Evolutionary conservation across 257 asterid species (phyloP).

Genomic region (Solanum ossicruentum): DNA sequence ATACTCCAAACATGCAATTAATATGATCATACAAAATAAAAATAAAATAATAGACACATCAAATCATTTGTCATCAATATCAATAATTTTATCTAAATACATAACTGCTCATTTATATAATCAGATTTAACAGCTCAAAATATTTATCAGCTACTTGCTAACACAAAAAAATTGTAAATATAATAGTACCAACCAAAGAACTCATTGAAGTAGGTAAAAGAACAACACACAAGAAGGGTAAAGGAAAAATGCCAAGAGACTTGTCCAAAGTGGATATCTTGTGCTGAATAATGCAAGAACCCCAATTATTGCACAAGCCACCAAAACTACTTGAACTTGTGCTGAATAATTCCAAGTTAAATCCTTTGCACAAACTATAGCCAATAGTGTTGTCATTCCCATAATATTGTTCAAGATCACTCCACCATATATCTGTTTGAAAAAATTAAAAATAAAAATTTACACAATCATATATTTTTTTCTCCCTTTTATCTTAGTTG

Average conservation of each 20-base stretch:
- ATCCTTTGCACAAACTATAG: slow-evolving; percentile 40
- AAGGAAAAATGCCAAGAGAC: slow-evolving; percentile 34
- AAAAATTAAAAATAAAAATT: not conserved
- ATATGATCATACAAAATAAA: too few species aligned
- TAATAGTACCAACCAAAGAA: slow-evolving; percentile 16
- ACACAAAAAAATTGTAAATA: not conserved
- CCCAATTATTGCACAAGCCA: too few species aligned
- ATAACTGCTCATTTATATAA: not conserved
- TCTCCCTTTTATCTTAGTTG: not conserved
- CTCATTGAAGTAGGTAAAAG: slow-evolving; percentile 26
- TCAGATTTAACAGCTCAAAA: not conserved
- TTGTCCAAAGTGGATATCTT: slow-evolving; percentile 45
- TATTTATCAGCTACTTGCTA: not conserved
- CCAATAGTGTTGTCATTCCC: slow-evolving; percentile 36
- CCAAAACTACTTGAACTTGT: slow-evolving; percentile 11
- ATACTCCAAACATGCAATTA: too few species aligned
- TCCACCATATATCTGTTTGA: slow-evolving; percentile 35
- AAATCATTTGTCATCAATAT: too few species aligned
- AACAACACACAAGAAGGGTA: slow-evolving; percentile 35
- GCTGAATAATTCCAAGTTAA: slow-evolving; percentile 56
- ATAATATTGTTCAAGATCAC: slow-evolving; percentile 54
- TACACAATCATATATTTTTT: not conserved
- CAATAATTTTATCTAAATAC: not conserved
- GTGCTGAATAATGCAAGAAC: not conserved
- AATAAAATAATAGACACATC: too few species aligned